Base-by-base conservation (phyloP, 192 early-diverging fungal species). In the Backusella parvicylindrica region DNA sequence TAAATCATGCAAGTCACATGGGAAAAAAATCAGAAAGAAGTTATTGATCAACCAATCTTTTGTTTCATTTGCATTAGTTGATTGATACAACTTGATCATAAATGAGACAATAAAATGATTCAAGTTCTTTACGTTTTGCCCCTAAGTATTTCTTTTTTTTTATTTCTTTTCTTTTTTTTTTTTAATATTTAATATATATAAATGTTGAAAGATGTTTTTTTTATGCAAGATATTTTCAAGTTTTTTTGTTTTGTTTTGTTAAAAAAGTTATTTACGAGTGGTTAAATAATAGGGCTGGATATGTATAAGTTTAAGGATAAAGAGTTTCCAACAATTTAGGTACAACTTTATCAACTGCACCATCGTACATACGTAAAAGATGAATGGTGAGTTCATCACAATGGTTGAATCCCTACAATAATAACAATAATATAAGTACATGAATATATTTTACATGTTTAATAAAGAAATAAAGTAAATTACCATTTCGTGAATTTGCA, bases 401-500 rank as follows among this genome's bases (percentile, higher is more conserved):
- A 18, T 66, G 31, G 6, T 3, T 66, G 6, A 66, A 35, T n/a
- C 64, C 64, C 64, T 66, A 32, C 4, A 56, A 23, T 23, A 9
- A 26, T 56, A 56, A 60, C 12, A 28, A 60, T 1, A 60, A 28
- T 12, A 15, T 43, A 2, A 43, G 41, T 15, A 43, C 15, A 15
- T 15, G 12, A 3, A 3, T 23, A 23, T 50, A 21, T 21, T 53
- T 32, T 16, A 66, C 16, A 0, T 53, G 2, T 18, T 53, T 60
- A 30, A 60, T 2, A 28, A 35, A 60, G n/a, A 26, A n/a, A 56
- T 23, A 60, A 28, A 7, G 11, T 8, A 21, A 30, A n/a, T 66
- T 66, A 66, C 64, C 64, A 66, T 66, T 66, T 66, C 64, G 18
- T 66, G 64, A 4, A 66, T 33, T 16, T 66, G 64, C 28, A 66